Conservation (phyloP, 1,284 basidiomycete species). For the Naganishia albida region DNA sequence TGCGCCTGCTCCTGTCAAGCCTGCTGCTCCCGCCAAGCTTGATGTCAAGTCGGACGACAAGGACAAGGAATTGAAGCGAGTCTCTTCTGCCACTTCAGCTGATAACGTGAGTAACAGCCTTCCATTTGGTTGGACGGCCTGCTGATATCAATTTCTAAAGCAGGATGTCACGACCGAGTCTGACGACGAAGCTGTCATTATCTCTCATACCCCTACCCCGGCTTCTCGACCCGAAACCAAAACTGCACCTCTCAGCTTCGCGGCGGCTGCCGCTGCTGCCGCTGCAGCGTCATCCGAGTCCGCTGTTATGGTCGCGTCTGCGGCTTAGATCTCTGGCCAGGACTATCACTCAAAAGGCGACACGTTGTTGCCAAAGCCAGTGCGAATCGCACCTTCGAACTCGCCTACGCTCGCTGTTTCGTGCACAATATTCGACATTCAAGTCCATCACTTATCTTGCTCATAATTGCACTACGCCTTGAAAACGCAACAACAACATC, state of each 20-base stretch:
- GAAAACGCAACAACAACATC: background rate
- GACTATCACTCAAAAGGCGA: conserved; percentile 4
- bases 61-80: conserved; percentile 37
- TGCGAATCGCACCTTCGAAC: background rate
- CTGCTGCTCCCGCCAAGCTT: conserved; percentile 36
- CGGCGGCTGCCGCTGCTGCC: conserved; percentile 35
- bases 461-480: conserved; percentile 12
- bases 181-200: conserved; percentile 50
- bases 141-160: background rate
- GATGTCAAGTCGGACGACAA: conserved; percentile 29
- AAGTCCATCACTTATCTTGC: background rate
- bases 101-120: conserved; percentile 28
- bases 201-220: conserved; percentile 46
- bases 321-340: conserved; percentile 40
- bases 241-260: conserved; percentile 45
- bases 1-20: conserved; percentile 50
- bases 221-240: conserved; percentile 34
- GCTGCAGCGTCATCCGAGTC: conserved; percentile 36
- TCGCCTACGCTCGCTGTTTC: conserved; percentile 6
- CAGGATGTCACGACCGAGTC: conserved; percentile 50
- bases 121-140: background rate
- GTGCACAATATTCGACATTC: background rate
- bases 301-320: conserved; percentile 41
- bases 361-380: background rate
- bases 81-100: conserved; percentile 35